phyloP scores from a whole-genome alignment of 106 monocot species.

The Posidonia australis region DNA sequence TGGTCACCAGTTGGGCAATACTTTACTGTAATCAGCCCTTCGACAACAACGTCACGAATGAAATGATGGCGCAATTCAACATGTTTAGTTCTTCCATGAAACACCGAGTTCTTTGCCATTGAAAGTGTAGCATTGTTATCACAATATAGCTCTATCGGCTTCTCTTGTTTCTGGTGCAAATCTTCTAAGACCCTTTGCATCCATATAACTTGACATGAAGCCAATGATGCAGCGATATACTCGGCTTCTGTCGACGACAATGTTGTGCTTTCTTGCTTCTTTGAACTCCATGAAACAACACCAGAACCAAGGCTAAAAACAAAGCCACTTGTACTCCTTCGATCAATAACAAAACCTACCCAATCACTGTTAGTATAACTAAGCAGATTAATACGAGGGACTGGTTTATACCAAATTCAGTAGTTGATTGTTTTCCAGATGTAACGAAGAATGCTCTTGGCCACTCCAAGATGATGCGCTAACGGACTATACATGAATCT shows the following conservation, averaged over 20 bases:
- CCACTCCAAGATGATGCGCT: too few species aligned
- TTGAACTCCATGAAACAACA: not conserved
- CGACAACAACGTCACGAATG: too few species aligned
- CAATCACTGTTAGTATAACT: too few species aligned
- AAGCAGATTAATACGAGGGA: not conserved
- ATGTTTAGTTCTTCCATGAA: too few species aligned
- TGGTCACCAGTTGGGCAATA: too few species aligned
- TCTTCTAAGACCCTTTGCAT: not conserved
- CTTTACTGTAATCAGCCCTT: too few species aligned
- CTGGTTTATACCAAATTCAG: too few species aligned
- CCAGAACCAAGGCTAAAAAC: not conserved
- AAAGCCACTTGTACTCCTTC: not conserved
- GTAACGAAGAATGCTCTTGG: slow-evolving; percentile 1
- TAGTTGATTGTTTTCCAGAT: not conserved
- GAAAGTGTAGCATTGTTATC: too few species aligned
- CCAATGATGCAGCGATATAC: not conserved
- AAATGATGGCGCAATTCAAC: too few species aligned
- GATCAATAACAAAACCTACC: not conserved
- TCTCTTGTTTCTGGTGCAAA: not conserved
- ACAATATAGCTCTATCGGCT: not conserved
- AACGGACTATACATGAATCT: too few species aligned
- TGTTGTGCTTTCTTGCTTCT: not conserved
- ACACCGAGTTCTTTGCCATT: too few species aligned
- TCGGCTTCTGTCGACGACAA: not conserved
- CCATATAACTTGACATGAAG: not conserved